Evolutionary conservation across 176 grass and related monocot species (phyloP).

Genomic region (barley (Hordeum vulgare)): DNA sequence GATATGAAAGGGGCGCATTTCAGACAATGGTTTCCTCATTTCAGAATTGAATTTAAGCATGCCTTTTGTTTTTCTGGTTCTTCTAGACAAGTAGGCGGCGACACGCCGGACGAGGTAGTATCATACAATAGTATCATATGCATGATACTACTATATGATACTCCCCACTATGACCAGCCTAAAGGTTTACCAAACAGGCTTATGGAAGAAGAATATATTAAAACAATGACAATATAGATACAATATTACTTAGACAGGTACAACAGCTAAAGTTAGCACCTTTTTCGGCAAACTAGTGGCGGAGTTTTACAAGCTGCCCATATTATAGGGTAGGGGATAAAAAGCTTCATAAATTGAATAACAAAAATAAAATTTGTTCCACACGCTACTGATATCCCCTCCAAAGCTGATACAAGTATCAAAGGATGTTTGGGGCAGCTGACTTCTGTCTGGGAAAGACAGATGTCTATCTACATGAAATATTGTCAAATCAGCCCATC

Average conservation of each 20-base stretch:
- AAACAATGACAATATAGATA: background rate
- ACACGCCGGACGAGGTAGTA: too few species aligned
- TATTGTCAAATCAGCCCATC: background rate
- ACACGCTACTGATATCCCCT: background rate
- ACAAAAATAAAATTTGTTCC: background rate
- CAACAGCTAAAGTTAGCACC: conserved; percentile 18
- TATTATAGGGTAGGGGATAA: background rate
- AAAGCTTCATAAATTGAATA: background rate
- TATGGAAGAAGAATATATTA: background rate
- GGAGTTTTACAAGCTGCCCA: background rate
- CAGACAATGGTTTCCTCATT: too few species aligned
- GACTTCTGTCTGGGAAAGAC: background rate
- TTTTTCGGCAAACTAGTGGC: background rate
- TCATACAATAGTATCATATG: too few species aligned
- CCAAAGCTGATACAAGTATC: background rate
- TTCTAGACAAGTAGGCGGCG: too few species aligned
- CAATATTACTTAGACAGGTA: too few species aligned
- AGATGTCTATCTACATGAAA: conserved; percentile 3
- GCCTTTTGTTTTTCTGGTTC: too few species aligned
- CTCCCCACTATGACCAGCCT: too few species aligned
- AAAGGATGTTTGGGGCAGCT: background rate
- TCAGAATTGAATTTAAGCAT: too few species aligned
- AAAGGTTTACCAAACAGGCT: background rate
- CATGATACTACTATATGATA: too few species aligned
- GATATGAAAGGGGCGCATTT: too few species aligned